Conservation (phyloP, 805 yeast species). For the Komagataella pseudopastoris region DNA sequence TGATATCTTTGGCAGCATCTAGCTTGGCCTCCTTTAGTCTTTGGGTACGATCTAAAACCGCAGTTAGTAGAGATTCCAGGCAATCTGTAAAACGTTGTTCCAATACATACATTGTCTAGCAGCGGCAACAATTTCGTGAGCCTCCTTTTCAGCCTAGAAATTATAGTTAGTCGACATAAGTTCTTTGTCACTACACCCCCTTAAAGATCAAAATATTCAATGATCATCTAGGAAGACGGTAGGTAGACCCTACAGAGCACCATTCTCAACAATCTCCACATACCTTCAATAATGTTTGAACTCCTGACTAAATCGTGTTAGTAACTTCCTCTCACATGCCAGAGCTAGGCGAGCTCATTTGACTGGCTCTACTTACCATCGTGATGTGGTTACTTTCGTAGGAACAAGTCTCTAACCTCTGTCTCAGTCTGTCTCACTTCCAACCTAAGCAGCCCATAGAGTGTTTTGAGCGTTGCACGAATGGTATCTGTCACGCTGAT, state of each 20-base stretch:
- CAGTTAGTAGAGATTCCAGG: background rate
- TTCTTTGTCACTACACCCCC: background rate
- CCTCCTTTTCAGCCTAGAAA: slow-evolving; percentile 79
- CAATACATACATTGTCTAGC: slow-evolving; percentile 67
- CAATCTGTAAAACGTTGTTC: slow-evolving; percentile 1
- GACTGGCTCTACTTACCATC: background rate
- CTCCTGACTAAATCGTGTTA: slow-evolving; percentile 27
- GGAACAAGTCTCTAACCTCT: background rate
- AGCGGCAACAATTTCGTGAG: slow-evolving; percentile 88
- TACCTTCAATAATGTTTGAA: slow-evolving; percentile 55
- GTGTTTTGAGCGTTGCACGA: background rate
- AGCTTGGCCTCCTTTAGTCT: slow-evolving; percentile 88
- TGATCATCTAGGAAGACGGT: background rate
- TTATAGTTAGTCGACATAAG: slow-evolving; percentile 1
- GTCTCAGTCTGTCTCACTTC: background rate
- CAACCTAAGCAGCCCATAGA: background rate
- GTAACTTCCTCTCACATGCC: background rate
- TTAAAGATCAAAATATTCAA: background rate
- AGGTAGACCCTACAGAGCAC: background rate
- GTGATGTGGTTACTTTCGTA: background rate
- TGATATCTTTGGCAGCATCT: slow-evolving; percentile 86
- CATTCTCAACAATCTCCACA: slow-evolving; percentile 6
- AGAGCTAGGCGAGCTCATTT: background rate
- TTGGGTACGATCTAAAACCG: slow-evolving; percentile 51
- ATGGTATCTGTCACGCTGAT: background rate